Evolutionary conservation across 176 grass and related monocot species (phyloP).

Genomic region (Canna indica): DNA sequence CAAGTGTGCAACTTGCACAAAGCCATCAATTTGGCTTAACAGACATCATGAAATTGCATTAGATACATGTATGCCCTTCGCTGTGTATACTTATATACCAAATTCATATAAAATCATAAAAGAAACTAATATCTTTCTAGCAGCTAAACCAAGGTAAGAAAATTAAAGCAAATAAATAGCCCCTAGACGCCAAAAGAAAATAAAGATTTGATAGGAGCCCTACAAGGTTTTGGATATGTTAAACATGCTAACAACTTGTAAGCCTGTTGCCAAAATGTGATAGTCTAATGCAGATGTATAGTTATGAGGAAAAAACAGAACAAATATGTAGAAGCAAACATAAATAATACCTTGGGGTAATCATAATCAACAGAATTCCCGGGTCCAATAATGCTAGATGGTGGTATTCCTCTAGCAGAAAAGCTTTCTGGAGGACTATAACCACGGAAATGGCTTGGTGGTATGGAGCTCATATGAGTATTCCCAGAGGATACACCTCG

Average conservation of each 20-base stretch:
- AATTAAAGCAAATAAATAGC: not conserved
- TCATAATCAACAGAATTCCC: constrained; percentile 55
- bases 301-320: constrained; percentile 29
- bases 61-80: no score
- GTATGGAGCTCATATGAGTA: constrained; percentile 25
- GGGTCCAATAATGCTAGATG: constrained; percentile 41
- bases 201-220: not conserved
- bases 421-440: constrained; percentile 31
- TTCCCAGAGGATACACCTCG: constrained; percentile 38
- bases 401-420: constrained; percentile 22
- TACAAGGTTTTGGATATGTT: constrained; percentile 10
- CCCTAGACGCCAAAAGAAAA: not conserved
- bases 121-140: not conserved
- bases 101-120: not conserved
- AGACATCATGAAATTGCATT: no score
- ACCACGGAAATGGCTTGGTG: constrained; percentile 29
- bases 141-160: not conserved
- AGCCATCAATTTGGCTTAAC: no score
- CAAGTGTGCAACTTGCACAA: no score
- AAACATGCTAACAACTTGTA: constrained; percentile 4
- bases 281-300: no score
- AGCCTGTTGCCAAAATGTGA: no score
- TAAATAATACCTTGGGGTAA: constrained; percentile 39
- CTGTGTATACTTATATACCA: no score
- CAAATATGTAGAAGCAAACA: constrained; percentile 23